These are phyloP conservation scores for Pisolithus orientalis DNA, from an alignment of 768 basidiomycete species.

Conservation along the genomic window DNA sequence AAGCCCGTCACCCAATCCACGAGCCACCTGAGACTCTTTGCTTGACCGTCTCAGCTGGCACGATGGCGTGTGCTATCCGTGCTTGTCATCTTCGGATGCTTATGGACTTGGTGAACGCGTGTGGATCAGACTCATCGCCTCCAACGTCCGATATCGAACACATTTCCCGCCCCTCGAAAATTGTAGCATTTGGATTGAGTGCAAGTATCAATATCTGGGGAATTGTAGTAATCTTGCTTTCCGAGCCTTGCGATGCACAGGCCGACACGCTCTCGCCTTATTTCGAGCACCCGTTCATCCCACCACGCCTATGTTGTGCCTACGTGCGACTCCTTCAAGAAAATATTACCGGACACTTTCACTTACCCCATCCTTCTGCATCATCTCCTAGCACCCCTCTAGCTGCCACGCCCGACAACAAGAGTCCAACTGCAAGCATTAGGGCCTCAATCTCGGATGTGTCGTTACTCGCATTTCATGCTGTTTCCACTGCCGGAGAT, in stretches of 20 bases:
- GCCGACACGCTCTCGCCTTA: slow-evolving; percentile 29
- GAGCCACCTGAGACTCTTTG: slow-evolving; percentile 27
- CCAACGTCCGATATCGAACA: slow-evolving; percentile 5
- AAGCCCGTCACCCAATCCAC: slow-evolving; percentile 2
- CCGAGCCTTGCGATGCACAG: slow-evolving; percentile 14
- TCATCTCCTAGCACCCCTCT: slow-evolving; percentile 1
- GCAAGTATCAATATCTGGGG: slow-evolving; percentile 34
- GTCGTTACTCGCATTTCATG: slow-evolving; percentile 49
- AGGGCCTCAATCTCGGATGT: slow-evolving; percentile 36
- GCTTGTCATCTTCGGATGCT: slow-evolving; percentile 53
- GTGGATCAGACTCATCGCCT: slow-evolving; percentile 19
- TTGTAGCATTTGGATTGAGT: slow-evolving; percentile 28
- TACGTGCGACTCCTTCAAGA: slow-evolving; percentile 55
- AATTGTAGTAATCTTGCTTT: slow-evolving; percentile 43
- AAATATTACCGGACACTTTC: slow-evolving; percentile 14
- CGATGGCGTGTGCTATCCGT: slow-evolving; percentile 48
- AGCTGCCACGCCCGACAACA: neutral
- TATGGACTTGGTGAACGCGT: slow-evolving; percentile 34
- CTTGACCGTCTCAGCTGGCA: slow-evolving; percentile 40
- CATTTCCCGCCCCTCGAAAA: slow-evolving; percentile 10
- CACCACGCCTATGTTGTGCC: slow-evolving; percentile 42
- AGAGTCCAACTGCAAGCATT: slow-evolving; percentile 7
- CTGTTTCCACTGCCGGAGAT: slow-evolving; percentile 12
- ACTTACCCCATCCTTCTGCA: slow-evolving; percentile 5
- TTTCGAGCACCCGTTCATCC: slow-evolving; percentile 54